Conservation (phyloP, 352 stramenopile species). For the Blastocystis sp. region DNA sequence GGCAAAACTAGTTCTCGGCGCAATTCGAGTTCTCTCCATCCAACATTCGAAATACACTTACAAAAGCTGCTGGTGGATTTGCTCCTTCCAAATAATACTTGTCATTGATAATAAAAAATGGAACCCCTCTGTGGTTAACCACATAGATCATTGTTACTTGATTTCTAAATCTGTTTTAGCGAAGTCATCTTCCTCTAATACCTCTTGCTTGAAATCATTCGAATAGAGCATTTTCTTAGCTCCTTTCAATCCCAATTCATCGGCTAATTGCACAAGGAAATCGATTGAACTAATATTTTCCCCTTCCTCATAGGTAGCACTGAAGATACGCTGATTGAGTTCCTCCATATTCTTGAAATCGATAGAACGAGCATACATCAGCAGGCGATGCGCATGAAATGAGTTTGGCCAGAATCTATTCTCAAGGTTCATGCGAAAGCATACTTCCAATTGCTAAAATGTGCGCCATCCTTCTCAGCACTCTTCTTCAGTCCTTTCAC, state of each 20-base stretch:
- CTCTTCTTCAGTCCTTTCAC: slow-evolving; percentile 12
- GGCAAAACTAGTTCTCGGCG: not conserved
- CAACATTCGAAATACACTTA: slow-evolving; percentile 25
- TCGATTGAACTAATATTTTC: slow-evolving; percentile 46
- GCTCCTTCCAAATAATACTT: slow-evolving; percentile 49
- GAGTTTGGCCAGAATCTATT: slow-evolving; percentile 51
- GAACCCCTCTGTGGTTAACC: slow-evolving; percentile 10
- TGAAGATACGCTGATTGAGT: not conserved
- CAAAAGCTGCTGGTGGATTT: slow-evolving; percentile 38
- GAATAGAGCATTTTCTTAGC: slow-evolving; percentile 10
- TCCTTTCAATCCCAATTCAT: slow-evolving; percentile 10
- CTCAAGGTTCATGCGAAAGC: not conserved
- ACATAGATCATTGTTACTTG: not conserved
- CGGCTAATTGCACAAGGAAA: not conserved
- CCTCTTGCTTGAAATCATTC: not conserved
- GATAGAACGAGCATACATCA: not conserved
- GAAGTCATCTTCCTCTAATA: slow-evolving; percentile 34
- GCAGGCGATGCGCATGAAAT: slow-evolving; percentile 28
- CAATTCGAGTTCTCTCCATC: not conserved
- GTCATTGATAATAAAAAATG: slow-evolving; percentile 29
- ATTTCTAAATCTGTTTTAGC: slow-evolving; percentile 39
- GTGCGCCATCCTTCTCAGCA: slow-evolving; percentile 7
- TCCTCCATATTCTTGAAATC: not conserved
- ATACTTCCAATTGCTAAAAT: slow-evolving; percentile 34
- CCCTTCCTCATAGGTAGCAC: slow-evolving; percentile 10